A percentile compares a stretch with the other conserved stretches of the same genome.
phyloP scores from a whole-genome alignment of 371 early-diverging fungal species.

The Rhizopus arrhizus region DNA sequence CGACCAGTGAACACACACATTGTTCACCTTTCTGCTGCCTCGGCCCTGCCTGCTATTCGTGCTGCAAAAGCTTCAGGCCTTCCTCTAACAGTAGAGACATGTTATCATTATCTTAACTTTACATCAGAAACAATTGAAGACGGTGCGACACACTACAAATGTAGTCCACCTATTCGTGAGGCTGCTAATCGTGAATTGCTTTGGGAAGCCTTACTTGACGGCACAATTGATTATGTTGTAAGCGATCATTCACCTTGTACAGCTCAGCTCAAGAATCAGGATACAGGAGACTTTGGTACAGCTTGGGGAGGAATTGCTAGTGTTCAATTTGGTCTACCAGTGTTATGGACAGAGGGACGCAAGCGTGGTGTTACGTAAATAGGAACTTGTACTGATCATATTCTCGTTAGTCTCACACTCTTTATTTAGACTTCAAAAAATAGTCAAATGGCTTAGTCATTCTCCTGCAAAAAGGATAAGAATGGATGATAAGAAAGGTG shows the following conservation, averaged over 20 bases:
- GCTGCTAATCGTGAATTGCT: slow-evolving; percentile 69
- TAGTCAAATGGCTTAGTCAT: slow-evolving; percentile 69
- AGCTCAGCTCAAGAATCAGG: slow-evolving; percentile 70
- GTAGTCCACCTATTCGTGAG: slow-evolving; percentile 85
- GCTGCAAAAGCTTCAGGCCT: slow-evolving; percentile 72
- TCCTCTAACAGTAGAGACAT: slow-evolving; percentile 79
- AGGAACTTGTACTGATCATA: background rate
- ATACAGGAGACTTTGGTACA: slow-evolving; percentile 72
- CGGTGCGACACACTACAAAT: slow-evolving; percentile 82
- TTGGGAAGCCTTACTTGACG: slow-evolving; percentile 78
- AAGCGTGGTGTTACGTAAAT: slow-evolving; percentile 65
- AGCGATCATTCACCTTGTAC: slow-evolving; percentile 87
- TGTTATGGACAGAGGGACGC: slow-evolving; percentile 81
- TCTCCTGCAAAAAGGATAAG: slow-evolving; percentile 68
- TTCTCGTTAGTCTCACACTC: background rate
- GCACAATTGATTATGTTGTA: slow-evolving; percentile 82
- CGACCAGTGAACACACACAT: slow-evolving; percentile 76
- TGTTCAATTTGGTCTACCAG: slow-evolving; percentile 79
- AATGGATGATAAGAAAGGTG: slow-evolving; percentile 68
- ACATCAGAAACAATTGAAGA: slow-evolving; percentile 70
- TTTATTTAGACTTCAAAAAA: slow-evolving; percentile 54
- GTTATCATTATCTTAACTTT: slow-evolving; percentile 80
- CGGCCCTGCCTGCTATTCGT: slow-evolving; percentile 74
- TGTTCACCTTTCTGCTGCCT: slow-evolving; percentile 79
- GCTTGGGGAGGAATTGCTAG: slow-evolving; percentile 88